Evolutionary conservation across 176 grass and related monocot genomes (phyloP), one percentile per base, ranked within the genome.

Genomic region (Zoysia japonica): DNA sequence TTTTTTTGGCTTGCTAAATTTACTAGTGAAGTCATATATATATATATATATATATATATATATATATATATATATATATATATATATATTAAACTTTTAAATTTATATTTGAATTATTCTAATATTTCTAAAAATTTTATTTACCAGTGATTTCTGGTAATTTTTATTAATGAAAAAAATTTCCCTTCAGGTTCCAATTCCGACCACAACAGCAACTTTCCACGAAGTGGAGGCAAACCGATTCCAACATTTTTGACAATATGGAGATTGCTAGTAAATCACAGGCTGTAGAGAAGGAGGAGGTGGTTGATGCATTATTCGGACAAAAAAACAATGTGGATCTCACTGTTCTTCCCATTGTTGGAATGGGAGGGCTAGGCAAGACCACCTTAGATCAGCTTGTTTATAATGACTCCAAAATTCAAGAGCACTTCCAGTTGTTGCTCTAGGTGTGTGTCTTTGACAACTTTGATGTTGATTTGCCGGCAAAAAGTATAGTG

Each of bases 311-410:
- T 14, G 19, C 6, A 43, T 0, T 17, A 28, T 17, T 47, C 8
- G 3, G 47, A 20, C 13, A 60, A 7, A 5, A 15, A 19, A 50
- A 12, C 7, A 48, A 10, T 8, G 2, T 2, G 11, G 43, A 66
- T 20, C 9, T 82, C 20, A 47, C 20, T 3, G 67, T 85, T 14
- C 13, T 89, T 62, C 83, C 83, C 0, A 36, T 82, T 15, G 78
- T 82, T 12, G 87, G 73, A 10, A 85, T 82, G 78, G 82, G 72
- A 36, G 78, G 72, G 11, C 12, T 85, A 5, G 87, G 87, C 2
- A 89, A 86, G 50, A 89, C 78, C 0, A 82, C 83, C 37, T 11
- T 82, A 10, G 83, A 72, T 45, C 78, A 82, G 19, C 8, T 89
- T 16, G 59, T 82, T 13, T 89, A 78, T 42, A 77, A 79, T 2